Evolutionary conservation across 345 rosid species (phyloP).

Genomic region (Lenwebbia sp.): DNA sequence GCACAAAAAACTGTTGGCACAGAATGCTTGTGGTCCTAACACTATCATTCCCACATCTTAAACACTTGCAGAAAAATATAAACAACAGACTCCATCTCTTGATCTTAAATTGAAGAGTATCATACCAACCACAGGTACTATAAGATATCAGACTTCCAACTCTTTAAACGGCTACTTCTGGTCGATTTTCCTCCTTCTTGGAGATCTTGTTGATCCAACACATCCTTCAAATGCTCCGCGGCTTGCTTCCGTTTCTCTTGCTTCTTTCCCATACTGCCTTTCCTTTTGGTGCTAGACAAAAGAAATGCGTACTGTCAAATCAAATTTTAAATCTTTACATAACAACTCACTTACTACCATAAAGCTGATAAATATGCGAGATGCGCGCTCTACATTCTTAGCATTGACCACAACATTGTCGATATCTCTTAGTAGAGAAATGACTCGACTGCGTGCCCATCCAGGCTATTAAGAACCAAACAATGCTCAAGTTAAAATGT

Average conservation of each 20-base stretch:
- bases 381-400: neutral
- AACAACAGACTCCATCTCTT: neutral
- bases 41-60: neutral
- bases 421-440: neutral
- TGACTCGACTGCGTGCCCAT: neutral
- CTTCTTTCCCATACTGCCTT: neutral
- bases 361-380: neutral
- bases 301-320: neutral
- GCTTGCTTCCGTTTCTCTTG: neutral
- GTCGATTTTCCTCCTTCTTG: neutral
- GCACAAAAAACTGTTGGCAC: neutral
- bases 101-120: neutral
- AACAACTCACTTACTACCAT: neutral
- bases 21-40: neutral
- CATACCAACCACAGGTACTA: neutral
- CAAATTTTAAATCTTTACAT: neutral
- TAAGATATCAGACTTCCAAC: neutral
- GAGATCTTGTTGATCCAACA: neutral
- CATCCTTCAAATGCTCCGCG: neutral
- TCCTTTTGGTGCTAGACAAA: rapidly evolving
- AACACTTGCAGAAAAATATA: neutral
- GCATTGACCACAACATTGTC: neutral
- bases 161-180: neutral
- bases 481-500: neutral
- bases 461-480: neutral